These are phyloP conservation scores for Phytopythium oedochilum DNA, from an alignment of 352 stramenopile genomes.

Conservation along the genomic window DNA sequence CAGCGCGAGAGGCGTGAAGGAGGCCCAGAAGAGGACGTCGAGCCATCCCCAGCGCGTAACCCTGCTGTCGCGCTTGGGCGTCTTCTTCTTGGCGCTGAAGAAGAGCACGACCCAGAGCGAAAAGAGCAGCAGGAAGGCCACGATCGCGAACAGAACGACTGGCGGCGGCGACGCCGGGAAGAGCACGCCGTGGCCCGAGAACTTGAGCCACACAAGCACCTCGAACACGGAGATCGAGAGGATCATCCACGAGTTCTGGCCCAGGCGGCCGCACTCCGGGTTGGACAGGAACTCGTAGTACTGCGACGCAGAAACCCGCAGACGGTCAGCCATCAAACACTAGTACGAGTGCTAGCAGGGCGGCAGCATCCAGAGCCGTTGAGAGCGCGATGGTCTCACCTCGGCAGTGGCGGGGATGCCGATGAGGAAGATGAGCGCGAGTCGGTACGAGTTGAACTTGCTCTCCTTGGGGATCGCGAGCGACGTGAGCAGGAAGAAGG, in stretches of 20 bases:
- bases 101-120: slow-evolving; percentile 76
- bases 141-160: slow-evolving; percentile 52
- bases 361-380: too few species aligned
- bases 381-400: too few species aligned
- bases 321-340: neutral
- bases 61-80: slow-evolving; percentile 3
- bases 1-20: slow-evolving; percentile 72
- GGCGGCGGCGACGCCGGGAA: slow-evolving; percentile 52
- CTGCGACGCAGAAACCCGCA: slow-evolving; percentile 13
- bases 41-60: slow-evolving; percentile 54
- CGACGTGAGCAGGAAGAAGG: slow-evolving; percentile 91
- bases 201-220: slow-evolving; percentile 81
- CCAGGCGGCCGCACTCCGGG: slow-evolving; percentile 63
- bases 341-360: too few species aligned
- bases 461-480: slow-evolving; percentile 85
- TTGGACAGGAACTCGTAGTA: slow-evolving; percentile 88
- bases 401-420: slow-evolving; percentile 77
- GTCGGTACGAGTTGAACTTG: slow-evolving; percentile 79
- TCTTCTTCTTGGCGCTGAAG: slow-evolving; percentile 27
- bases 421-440: slow-evolving; percentile 75
- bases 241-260: slow-evolving; percentile 85
- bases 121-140: slow-evolving; percentile 63
- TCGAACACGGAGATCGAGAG: slow-evolving; percentile 73
- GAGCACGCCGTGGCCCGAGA: slow-evolving; percentile 51
- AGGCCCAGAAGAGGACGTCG: slow-evolving; percentile 84